Evolutionary conservation across 495 filamentous ascomycete genomes (phyloP).

Genomic region (Paragyromitra xinjiangensis): DNA sequence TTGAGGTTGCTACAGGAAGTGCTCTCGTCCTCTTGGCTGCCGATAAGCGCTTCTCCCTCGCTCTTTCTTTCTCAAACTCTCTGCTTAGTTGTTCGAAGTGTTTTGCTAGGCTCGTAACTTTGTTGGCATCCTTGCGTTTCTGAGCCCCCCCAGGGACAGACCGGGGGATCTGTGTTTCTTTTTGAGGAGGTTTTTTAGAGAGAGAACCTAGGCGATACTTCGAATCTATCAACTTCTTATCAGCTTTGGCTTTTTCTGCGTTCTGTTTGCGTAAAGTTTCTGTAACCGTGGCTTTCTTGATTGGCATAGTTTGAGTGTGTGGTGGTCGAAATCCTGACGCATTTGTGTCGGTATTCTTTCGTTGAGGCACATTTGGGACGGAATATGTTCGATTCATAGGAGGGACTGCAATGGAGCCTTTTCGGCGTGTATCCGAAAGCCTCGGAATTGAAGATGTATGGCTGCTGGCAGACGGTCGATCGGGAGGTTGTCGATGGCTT

Average conservation of each 20-base stretch:
- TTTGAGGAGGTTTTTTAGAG: slow-evolving; percentile 52
- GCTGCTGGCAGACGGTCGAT: slow-evolving; percentile 22
- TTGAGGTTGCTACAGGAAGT: slow-evolving; percentile 89
- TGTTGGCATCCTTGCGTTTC: slow-evolving; percentile 68
- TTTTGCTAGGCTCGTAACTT: slow-evolving; percentile 86
- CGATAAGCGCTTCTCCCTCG: slow-evolving; percentile 81
- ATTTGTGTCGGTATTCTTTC: slow-evolving; percentile 42
- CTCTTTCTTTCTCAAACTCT: slow-evolving; percentile 94
- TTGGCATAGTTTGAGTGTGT: slow-evolving; percentile 51
- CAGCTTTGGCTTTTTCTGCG: slow-evolving; percentile 59
- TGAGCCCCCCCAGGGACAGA: slow-evolving; percentile 66
- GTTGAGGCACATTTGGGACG: slow-evolving; percentile 48
- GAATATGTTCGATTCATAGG: slow-evolving; percentile 52
- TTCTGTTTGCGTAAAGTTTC: slow-evolving; percentile 50
- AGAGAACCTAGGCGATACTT: slow-evolving; percentile 60
- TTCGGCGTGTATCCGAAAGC: slow-evolving; percentile 48
- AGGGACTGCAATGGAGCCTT: slow-evolving; percentile 41
- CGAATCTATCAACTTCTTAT: slow-evolving; percentile 75
- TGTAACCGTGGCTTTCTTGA: slow-evolving; percentile 56
- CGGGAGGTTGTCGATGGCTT: slow-evolving; percentile 30
- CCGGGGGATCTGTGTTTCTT: slow-evolving; percentile 83
- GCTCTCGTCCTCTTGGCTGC: slow-evolving; percentile 83
- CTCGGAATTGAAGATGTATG: slow-evolving; percentile 53
- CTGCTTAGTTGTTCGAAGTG: slow-evolving; percentile 96
- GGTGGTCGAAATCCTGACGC: slow-evolving; percentile 37